Evolutionary conservation across 2,329 filamentous ascomycete genomes (phyloP).

Genomic region (Samsoniella hepiali): DNA sequence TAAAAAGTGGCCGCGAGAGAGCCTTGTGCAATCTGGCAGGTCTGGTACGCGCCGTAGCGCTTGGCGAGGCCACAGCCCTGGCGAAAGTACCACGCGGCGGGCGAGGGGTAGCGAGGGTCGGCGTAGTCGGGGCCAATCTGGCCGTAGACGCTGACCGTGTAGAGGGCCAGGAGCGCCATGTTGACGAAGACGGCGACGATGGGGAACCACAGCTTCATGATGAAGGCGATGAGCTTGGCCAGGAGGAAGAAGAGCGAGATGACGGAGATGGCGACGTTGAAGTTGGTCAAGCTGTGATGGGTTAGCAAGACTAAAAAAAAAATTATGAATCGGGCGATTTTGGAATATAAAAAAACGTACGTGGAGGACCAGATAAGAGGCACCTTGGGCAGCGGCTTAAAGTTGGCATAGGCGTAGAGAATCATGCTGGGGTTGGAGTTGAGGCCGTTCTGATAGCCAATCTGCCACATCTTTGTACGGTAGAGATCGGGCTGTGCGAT

Average conservation of each 20-base stretch:
- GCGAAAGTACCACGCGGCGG: constrained; percentile 70
- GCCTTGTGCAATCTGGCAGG: constrained; percentile 66
- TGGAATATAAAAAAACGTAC: constrained; percentile 47
- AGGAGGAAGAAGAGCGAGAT: constrained; percentile 74
- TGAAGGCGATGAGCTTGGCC: constrained; percentile 64
- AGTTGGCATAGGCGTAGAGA: constrained; percentile 71
- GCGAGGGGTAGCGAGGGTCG: constrained; percentile 60
- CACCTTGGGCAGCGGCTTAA: constrained; percentile 56
- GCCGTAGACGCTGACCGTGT: constrained; percentile 63
- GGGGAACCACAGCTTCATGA: constrained; percentile 70
- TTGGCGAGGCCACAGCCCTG: constrained; percentile 63
- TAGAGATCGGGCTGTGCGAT: constrained; percentile 72
- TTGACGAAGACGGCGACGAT: constrained; percentile 60
- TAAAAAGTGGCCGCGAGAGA: constrained; percentile 61
- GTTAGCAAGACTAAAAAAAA: constrained; percentile 17
- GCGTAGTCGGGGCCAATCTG: constrained; percentile 72
- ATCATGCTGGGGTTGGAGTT: constrained; percentile 70
- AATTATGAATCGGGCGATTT: too few species aligned
- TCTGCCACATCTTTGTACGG: constrained; percentile 68
- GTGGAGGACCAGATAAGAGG: constrained; percentile 71
- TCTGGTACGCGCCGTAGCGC: constrained; percentile 49
- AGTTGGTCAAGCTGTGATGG: constrained; percentile 61
- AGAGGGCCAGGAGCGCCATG: constrained; percentile 56
- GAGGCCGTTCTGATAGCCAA: constrained; percentile 67
- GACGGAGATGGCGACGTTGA: constrained; percentile 73